Evolutionary conservation across 345 rosid genomes (phyloP).

Genomic region (Litchi chinensis): DNA sequence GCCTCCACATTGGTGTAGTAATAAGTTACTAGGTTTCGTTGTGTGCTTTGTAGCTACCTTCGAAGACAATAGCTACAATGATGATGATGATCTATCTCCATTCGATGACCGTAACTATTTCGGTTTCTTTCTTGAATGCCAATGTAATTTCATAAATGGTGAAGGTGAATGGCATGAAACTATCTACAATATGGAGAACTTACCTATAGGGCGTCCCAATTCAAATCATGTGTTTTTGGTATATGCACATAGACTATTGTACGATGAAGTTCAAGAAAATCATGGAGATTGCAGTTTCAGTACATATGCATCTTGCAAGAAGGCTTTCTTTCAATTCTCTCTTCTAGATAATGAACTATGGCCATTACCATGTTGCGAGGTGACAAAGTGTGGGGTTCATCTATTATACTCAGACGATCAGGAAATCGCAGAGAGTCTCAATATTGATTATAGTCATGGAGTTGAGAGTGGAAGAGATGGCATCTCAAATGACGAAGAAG

Average conservation of each 20-base stretch:
- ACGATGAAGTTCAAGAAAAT: not conserved
- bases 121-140: not conserved
- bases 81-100: too few relatives aligned
- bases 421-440: not conserved
- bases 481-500: not conserved
- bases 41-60: not conserved
- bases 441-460: not conserved
- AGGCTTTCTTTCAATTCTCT: slow-evolving; percentile 9
- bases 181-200: not conserved
- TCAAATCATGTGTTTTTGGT: slow-evolving; percentile 1
- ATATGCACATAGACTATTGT: too few relatives aligned
- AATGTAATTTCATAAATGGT: not conserved
- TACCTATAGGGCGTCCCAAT: not conserved
- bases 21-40: not conserved
- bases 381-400: slow-evolving; percentile 11
- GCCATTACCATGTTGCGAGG: not conserved
- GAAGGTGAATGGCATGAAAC: not conserved
- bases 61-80: not conserved
- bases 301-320: not conserved
- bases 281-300: not conserved
- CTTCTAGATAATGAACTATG: not conserved
- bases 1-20: not conserved
- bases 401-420: not conserved
- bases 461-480: slow-evolving; percentile 1
- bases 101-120: too few relatives aligned